Evolutionary conservation across 192 early-diverging fungal species (phyloP), one percentile per base, ranked within the genome.

Genomic region (Linnemannia hyalina): DNA sequence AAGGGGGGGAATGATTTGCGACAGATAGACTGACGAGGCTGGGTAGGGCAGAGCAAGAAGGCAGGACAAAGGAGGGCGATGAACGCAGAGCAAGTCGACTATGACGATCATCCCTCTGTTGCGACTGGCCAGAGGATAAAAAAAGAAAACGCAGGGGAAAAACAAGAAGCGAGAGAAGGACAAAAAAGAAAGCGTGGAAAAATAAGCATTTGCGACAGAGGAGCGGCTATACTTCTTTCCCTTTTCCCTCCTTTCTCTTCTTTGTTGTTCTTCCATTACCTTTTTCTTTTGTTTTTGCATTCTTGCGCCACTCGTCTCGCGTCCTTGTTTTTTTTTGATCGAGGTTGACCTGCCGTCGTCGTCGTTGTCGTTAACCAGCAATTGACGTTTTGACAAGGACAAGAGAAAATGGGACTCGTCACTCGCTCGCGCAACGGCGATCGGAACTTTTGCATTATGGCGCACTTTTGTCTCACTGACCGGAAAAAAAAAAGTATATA

Each of bases 281-380:
- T 52, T 6, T 22, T 52, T 20, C 18, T 20, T 52, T 23, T 65
- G 1, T 65, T 15, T 32, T 29, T 29, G 0, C 60, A 29, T 15
- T 32, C 60, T 65, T 65, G 60, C 60, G 60, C 60, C 60, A 65
- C 60, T 32, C 60, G 60, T 29, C 60, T 65, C 60, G n/a, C 60
- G 3, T 11, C 26, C 29, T 65, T 15, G 29, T 65, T 35, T 65
- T 32, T 65, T 29, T 29, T 6, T 26, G 55, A 26, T 26, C 55
- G 23, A 29, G 13, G 9, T 60, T 6, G 57, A 26, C 23, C n/a
- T 60, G 6, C 22, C 9, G 23, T 60, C n/a, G 57, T n/a, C 6
- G 23, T 32, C 60, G 60, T 32, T 26, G 60, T 15, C 11, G 60
- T 13, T 10, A 0, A 32, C 11, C 9, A 11, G 29, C 11, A 26